phyloP scores from a whole-genome alignment of 768 basidiomycete genomes.

The Chalciporus chontae region DNA sequence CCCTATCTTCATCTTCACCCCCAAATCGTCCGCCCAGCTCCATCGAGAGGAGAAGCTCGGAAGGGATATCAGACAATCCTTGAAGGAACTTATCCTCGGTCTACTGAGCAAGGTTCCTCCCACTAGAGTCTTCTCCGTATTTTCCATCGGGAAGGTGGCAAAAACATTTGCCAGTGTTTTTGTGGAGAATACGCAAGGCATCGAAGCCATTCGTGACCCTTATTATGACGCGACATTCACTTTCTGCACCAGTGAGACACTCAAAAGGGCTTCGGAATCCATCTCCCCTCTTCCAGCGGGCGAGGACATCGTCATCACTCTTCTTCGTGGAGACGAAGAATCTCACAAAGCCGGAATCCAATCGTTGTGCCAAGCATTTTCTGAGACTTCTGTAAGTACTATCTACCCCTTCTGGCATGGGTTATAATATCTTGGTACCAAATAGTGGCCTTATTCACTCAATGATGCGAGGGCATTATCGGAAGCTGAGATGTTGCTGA shows the following conservation, averaged over 20 bases:
- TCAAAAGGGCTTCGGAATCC: slow-evolving; percentile 20
- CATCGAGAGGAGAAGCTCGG: slow-evolving; percentile 8
- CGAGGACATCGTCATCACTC: slow-evolving; percentile 19
- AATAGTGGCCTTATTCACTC: slow-evolving; percentile 55
- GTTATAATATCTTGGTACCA: neutral
- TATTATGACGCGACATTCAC: slow-evolving; percentile 64
- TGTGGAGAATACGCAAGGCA: slow-evolving; percentile 33
- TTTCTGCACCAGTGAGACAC: slow-evolving; percentile 47
- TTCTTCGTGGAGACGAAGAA: slow-evolving; percentile 31
- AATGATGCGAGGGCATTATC: slow-evolving; percentile 35
- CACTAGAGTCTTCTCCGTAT: slow-evolving; percentile 61
- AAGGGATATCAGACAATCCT: slow-evolving; percentile 35
- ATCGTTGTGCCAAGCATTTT: slow-evolving; percentile 52
- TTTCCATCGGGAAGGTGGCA: slow-evolving; percentile 49
- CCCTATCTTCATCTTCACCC: slow-evolving; percentile 62
- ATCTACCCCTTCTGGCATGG: neutral
- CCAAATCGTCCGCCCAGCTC: slow-evolving; percentile 39
- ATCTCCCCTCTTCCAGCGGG: slow-evolving; percentile 2
- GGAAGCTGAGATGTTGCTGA: slow-evolving; percentile 53
- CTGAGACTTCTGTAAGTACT: slow-evolving; percentile 51
- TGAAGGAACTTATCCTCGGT: slow-evolving; percentile 40
- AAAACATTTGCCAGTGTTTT: slow-evolving; percentile 43
- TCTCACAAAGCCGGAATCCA: slow-evolving; percentile 38
- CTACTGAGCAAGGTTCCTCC: slow-evolving; percentile 35
- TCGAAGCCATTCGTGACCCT: slow-evolving; percentile 32